Conservation (phyloP, 371 early-diverging fungal genomes). For the Amoeboaphelidium protococcarum region DNA sequence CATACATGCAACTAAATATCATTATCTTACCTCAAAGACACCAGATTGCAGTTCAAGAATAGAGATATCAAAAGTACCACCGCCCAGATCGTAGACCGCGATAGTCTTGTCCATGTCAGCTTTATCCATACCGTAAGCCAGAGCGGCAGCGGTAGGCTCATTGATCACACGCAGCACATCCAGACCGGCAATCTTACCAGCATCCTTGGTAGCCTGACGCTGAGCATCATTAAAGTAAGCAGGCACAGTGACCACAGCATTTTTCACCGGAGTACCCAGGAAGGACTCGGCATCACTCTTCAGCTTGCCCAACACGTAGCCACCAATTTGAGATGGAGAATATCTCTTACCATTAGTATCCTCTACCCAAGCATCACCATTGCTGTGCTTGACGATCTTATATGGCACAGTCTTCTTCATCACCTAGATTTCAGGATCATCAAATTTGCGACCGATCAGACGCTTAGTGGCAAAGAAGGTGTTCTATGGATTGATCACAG, state of each 20-base stretch:
- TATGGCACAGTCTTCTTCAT: constrained; percentile 65
- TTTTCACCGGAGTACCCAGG: constrained; percentile 53
- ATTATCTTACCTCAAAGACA: constrained; percentile 69
- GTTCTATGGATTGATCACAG: constrained; percentile 77
- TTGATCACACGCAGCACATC: constrained; percentile 93
- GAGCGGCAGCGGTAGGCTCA: constrained; percentile 97
- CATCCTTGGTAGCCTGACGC: constrained; percentile 97
- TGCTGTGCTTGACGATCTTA: constrained; percentile 64
- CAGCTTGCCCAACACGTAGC: constrained; percentile 79
- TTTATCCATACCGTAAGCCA: constrained; percentile 95
- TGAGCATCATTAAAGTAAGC: constrained; percentile 82
- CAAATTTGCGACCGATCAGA: constrained; percentile 78
- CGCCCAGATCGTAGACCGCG: constrained; percentile 98
- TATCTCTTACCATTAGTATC: constrained; percentile 54
- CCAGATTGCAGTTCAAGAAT: constrained; percentile 91
- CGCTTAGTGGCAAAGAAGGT: constrained; percentile 88
- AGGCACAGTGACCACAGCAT: constrained; percentile 62
- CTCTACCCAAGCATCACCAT: constrained; percentile 94
- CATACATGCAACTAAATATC: neutral
- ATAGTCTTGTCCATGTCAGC: constrained; percentile 43
- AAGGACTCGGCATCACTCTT: constrained; percentile 79
- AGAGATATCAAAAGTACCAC: constrained; percentile 99
- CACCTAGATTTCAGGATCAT: constrained; percentile 54
- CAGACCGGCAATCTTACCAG: constrained; percentile 86
- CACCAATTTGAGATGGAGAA: constrained; percentile 87